Evolutionary conservation across 1,284 basidiomycete genomes (phyloP).

Genomic region (Coniferiporia sulphurascens): DNA sequence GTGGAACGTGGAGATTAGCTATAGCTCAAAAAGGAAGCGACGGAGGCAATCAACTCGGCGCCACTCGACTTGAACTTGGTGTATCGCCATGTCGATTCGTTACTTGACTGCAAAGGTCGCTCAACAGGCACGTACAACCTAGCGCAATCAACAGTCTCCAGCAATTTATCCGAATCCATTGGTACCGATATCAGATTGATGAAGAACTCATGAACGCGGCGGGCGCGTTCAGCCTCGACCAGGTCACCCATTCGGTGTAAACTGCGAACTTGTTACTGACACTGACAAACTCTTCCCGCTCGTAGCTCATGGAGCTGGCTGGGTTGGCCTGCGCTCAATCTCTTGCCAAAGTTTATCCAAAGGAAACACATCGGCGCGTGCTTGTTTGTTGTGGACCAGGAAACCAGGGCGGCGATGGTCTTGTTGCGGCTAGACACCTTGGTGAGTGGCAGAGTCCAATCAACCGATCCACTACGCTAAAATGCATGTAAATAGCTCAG

Average conservation of each 20-base stretch:
- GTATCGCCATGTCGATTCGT: slow-evolving; percentile 55
- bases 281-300: neutral
- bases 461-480: neutral
- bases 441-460: slow-evolving; percentile 39
- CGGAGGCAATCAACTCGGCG: too few species aligned
- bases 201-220: slow-evolving; percentile 83
- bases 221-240: slow-evolving; percentile 89
- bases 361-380: slow-evolving; percentile 63
- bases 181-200: slow-evolving; percentile 61
- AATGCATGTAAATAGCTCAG: slow-evolving; percentile 50
- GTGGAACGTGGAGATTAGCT: too few species aligned
- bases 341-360: slow-evolving; percentile 71
- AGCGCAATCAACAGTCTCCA: neutral
- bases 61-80: neutral
- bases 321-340: slow-evolving; percentile 93
- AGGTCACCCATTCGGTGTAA: slow-evolving; percentile 44
- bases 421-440: slow-evolving; percentile 94
- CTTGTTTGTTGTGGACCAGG: slow-evolving; percentile 96
- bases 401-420: slow-evolving; percentile 95
- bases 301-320: slow-evolving; percentile 92
- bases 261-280: neutral
- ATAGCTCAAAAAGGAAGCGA: too few species aligned
- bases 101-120: slow-evolving; percentile 78
- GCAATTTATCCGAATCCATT: neutral
- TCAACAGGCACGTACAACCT: slow-evolving; percentile 55